phyloP scores from a whole-genome alignment of 345 rosid genomes.

The Linum trigynum region DNA sequence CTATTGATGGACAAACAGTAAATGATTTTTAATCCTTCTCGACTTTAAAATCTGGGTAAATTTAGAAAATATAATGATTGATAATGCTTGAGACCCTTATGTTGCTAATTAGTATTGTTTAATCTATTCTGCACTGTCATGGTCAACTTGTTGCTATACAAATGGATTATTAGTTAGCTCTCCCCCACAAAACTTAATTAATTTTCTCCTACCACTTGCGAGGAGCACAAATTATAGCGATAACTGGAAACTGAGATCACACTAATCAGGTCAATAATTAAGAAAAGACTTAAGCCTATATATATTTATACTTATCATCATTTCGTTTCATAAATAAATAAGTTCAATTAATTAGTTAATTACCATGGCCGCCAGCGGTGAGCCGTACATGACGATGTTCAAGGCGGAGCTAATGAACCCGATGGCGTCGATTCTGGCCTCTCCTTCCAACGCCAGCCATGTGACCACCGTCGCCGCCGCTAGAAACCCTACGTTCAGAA shows the following conservation, averaged over 20 bases:
- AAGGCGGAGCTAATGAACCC: slow-evolving; percentile 59
- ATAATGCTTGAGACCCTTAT: too few species aligned
- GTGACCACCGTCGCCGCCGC: slow-evolving; percentile 38
- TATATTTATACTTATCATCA: background rate
- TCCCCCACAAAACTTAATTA: too few species aligned
- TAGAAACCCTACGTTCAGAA: slow-evolving; percentile 41
- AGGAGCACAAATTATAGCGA: too few species aligned
- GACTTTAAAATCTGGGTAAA: too few species aligned
- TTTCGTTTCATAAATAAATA: background rate
- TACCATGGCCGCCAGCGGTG: slow-evolving; percentile 79
- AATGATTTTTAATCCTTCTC: too few species aligned
- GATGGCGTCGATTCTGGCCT: slow-evolving; percentile 35
- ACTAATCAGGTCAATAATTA: background rate
- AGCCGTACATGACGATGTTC: slow-evolving; percentile 63
- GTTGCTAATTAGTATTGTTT: too few species aligned
- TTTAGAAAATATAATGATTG: too few species aligned
- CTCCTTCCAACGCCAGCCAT: slow-evolving; percentile 36
- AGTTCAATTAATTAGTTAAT: background rate
- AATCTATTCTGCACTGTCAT: too few species aligned
- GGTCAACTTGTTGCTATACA: too few species aligned
- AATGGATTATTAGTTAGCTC: too few species aligned
- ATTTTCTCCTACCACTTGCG: too few species aligned
- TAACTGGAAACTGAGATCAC: background rate
- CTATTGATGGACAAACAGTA: too few species aligned
- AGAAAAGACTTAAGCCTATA: background rate